Percentiles rank a stretch among this genome's conserved stretches.
phyloP scores from a whole-genome alignment of 1,284 basidiomycete species.

The Trametes sp. region DNA sequence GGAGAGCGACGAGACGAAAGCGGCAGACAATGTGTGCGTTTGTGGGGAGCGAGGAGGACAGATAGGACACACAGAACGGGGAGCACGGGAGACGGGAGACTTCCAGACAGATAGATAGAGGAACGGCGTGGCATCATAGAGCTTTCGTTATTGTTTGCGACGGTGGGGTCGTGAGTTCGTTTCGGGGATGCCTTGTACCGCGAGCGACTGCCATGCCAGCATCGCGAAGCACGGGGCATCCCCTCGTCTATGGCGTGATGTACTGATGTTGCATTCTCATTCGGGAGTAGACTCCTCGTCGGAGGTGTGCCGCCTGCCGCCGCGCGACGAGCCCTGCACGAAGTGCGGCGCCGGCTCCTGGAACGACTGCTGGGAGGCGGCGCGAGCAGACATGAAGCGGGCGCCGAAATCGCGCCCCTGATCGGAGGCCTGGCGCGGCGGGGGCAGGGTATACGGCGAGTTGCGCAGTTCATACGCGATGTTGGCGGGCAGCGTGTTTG shows the following conservation, averaged over 20 bases:
- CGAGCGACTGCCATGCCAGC: conserved; percentile 2
- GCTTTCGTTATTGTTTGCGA: background rate
- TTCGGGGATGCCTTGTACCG: conserved; percentile 7
- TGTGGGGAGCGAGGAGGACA: background rate
- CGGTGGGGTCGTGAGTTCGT: background rate
- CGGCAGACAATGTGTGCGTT: background rate
- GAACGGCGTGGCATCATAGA: background rate
- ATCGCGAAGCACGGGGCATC: conserved; percentile 12
- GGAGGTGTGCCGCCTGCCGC: conserved; percentile 14
- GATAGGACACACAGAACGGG: background rate
- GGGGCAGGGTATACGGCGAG: background rate
- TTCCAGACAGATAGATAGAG: background rate
- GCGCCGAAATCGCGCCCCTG: conserved; percentile 15
- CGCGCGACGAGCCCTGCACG: conserved; percentile 23
- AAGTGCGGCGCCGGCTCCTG: conserved; percentile 3
- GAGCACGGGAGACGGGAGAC: background rate
- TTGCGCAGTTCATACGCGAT: conserved; percentile 12
- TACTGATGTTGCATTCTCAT: background rate
- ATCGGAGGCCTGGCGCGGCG: conserved; percentile 6
- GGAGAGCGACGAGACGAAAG: background rate
- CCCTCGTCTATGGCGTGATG: conserved; percentile 1
- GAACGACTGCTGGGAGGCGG: background rate
- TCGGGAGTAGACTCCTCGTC: conserved; percentile 23
- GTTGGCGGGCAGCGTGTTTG: conserved; percentile 7
- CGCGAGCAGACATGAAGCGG: conserved; percentile 15